Evolutionary conservation across 176 grass and related monocot species (phyloP).

Genomic region (Canna indica): DNA sequence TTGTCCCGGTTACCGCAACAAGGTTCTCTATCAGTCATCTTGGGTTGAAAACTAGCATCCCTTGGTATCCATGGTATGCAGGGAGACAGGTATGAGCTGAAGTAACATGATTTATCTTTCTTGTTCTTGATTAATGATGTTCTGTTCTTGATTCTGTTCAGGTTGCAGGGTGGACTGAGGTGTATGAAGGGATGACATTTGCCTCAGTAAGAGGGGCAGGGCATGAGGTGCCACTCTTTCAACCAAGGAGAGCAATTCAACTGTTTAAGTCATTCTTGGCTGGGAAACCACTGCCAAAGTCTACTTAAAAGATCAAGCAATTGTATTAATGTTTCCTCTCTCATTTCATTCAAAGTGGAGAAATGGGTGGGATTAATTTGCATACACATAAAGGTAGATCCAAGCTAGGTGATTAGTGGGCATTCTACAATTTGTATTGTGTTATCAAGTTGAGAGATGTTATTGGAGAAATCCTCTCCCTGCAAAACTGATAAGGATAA

Average conservation of each 20-base stretch:
- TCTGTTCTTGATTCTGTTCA: neutral
- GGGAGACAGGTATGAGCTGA: slow-evolving; percentile 46
- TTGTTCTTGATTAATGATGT: too few relatives aligned
- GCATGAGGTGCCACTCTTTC: slow-evolving; percentile 88
- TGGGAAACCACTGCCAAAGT: slow-evolving; percentile 57
- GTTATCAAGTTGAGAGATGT: neutral
- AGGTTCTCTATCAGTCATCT: slow-evolving; percentile 81
- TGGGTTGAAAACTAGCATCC: slow-evolving; percentile 48
- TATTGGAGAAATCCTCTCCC: neutral
- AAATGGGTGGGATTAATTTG: neutral
- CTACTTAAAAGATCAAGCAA: neutral
- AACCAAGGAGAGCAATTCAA: slow-evolving; percentile 62
- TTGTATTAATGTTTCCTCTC: neutral
- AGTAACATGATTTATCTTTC: too few relatives aligned
- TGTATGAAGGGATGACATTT: slow-evolving; percentile 88
- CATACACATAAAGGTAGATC: neutral
- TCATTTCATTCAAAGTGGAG: neutral
- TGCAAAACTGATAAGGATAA: neutral
- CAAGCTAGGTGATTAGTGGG: neutral
- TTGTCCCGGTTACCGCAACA: slow-evolving; percentile 77
- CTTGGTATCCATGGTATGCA: slow-evolving; percentile 96
- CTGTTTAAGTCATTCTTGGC: slow-evolving; percentile 84
- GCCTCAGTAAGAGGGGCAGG: slow-evolving; percentile 83
- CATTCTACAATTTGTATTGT: neutral
- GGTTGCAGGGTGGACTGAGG: slow-evolving; percentile 94